phyloP scores from a whole-genome alignment of 2,329 filamentous ascomycete species.

The Thelonectria rubi region DNA sequence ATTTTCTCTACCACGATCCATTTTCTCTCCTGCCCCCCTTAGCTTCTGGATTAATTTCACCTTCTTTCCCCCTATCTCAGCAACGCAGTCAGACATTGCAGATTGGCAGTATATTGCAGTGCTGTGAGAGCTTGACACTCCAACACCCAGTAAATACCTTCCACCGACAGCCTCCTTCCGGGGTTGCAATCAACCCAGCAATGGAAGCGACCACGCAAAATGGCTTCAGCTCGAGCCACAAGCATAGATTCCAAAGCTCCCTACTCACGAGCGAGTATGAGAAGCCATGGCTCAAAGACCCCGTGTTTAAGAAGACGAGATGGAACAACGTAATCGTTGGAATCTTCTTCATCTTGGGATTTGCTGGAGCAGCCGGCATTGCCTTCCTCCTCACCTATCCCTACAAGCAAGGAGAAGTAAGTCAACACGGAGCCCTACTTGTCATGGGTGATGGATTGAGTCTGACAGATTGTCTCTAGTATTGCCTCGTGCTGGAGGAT shows the following conservation, averaged over 20 bases:
- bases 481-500: conserved; percentile 62
- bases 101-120: background rate
- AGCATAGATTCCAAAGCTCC: conserved; percentile 12
- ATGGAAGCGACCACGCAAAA: conserved; percentile 8
- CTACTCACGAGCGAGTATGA: conserved; percentile 41
- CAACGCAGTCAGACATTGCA: background rate
- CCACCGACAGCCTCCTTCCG: background rate
- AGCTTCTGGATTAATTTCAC: background rate
- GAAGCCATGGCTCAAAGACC: conserved; percentile 51
- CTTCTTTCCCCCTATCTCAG: background rate
- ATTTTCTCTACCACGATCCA: background rate
- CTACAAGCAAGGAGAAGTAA: conserved; percentile 37
- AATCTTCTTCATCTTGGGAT: conserved; percentile 45
- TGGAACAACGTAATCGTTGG: conserved; percentile 50
- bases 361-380: conserved; percentile 46
- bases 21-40: background rate
- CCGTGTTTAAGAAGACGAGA: conserved; percentile 45
- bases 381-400: conserved; percentile 44
- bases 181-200: background rate
- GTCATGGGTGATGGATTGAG: background rate
- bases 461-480: conserved; percentile 42
- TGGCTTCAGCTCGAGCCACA: background rate
- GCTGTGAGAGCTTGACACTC: no score
- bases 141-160: background rate
- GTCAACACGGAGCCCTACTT: conserved; percentile 3